A percentile compares a stretch with the other conserved stretches of the same genome.
Evolutionary conservation across 1,139 yeast genomes (phyloP).

Genomic region (Petasospora fabianii): DNA sequence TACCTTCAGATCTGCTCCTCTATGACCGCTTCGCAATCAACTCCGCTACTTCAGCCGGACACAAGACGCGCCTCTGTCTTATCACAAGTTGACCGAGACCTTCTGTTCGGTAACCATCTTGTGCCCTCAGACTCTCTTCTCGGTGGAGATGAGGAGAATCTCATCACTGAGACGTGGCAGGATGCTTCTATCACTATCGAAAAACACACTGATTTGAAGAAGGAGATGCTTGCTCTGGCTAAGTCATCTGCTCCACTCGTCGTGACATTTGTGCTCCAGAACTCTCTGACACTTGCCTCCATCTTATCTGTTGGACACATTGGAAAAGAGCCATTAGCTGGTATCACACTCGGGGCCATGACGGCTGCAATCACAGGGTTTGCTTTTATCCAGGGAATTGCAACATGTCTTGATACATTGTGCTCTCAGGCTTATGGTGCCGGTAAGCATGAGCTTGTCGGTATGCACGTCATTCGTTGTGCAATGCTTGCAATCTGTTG

Average conservation of each 20-base stretch:
- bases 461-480: slow-evolving; percentile 40
- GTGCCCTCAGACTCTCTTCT: no score
- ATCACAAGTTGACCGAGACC: no score
- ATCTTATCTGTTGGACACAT: slow-evolving; percentile 49
- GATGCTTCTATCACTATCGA: no score
- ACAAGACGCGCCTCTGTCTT: no score
- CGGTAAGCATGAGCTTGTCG: slow-evolving; percentile 37
- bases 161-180: no score
- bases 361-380: slow-evolving; percentile 44
- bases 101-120: no score
- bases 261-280: slow-evolving; percentile 48
- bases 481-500: slow-evolving; percentile 38
- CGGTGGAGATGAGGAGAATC: no score
- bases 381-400: slow-evolving; percentile 51
- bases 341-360: slow-evolving; percentile 39
- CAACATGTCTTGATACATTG: slow-evolving; percentile 49
- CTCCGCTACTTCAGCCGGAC: no score
- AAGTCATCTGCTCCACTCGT: slow-evolving; percentile 42
- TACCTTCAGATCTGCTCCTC: no score
- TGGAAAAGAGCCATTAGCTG: slow-evolving; percentile 45
- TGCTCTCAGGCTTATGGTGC: slow-evolving; percentile 53
- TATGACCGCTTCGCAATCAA: no score
- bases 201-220: no score
- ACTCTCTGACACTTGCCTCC: slow-evolving; percentile 44
- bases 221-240: slow-evolving; percentile 21